Evolutionary conservation across 441 rosid species (phyloP).

Genomic region (Pelargonium citronellum): DNA sequence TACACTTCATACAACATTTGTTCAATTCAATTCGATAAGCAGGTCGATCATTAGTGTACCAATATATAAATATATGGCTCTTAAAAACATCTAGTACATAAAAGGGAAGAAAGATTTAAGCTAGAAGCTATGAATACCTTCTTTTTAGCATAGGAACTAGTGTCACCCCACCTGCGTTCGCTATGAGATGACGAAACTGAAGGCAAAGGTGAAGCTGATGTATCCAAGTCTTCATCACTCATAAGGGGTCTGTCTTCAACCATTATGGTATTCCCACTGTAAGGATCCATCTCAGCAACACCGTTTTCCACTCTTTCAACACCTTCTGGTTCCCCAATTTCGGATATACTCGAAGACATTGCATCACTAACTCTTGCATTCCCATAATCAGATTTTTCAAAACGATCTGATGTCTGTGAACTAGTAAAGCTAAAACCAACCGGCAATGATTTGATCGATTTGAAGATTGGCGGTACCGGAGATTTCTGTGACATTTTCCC

Average conservation of each 20-base stretch:
- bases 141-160: constrained; percentile 59
- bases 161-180: constrained; percentile 75
- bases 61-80: background rate
- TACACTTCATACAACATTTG: background rate
- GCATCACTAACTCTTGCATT: constrained; percentile 24
- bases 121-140: constrained; percentile 42
- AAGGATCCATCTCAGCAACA: constrained; percentile 46
- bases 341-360: constrained; percentile 31
- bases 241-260: constrained; percentile 44
- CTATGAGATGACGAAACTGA: constrained; percentile 39
- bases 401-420: constrained; percentile 38
- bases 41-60: background rate
- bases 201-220: constrained; percentile 40
- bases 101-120: background rate
- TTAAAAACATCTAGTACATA: background rate
- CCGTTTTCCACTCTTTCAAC: constrained; percentile 31
- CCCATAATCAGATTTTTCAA: constrained; percentile 27
- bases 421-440: constrained; percentile 52
- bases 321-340: constrained; percentile 33
- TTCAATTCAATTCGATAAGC: constrained; percentile 2
- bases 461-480: constrained; percentile 45
- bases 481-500: constrained; percentile 51
- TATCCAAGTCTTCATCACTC: constrained; percentile 45
- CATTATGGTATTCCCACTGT: constrained; percentile 34
- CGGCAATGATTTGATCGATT: constrained; percentile 67